Percentiles rank a stretch among this genome's conserved stretches.
Evolutionary conservation across 768 basidiomycete genomes (phyloP).

Genomic region (Rhodotorula kratochvilovae): DNA sequence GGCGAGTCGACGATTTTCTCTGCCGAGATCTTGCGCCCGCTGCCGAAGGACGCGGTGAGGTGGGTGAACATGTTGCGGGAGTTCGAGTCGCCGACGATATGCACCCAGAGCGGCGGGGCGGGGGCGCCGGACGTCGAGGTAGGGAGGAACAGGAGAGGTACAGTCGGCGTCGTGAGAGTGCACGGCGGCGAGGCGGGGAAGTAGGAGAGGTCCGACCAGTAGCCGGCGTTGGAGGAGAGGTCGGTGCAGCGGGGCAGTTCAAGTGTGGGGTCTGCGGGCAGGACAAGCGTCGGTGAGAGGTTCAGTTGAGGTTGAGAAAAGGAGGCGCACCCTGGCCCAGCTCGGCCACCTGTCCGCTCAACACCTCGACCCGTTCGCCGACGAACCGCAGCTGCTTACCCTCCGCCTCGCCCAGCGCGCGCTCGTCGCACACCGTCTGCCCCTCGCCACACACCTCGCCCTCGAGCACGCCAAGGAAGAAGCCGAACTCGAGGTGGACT

Average conservation of each 20-base stretch:
- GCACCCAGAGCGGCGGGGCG: conserved; percentile 23
- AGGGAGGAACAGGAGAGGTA: conserved; percentile 1
- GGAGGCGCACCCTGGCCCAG: conserved; percentile 6
- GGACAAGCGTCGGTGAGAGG: no score
- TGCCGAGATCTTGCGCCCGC: conserved; percentile 11
- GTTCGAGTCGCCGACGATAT: conserved; percentile 38
- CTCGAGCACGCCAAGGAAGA: neutral
- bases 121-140: neutral
- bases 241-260: conserved; percentile 10
- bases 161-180: conserved; percentile 15
- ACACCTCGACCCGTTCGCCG: conserved; percentile 5
- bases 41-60: conserved; percentile 17
- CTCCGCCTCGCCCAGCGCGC: neutral
- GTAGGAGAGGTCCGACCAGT: conserved; percentile 18
- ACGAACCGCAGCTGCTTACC: conserved; percentile 13
- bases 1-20: conserved; percentile 9
- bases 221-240: conserved; percentile 23
- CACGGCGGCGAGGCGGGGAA: conserved; percentile 9
- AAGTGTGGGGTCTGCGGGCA: neutral
- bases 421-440: neutral
- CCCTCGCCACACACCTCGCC: conserved; percentile 13
- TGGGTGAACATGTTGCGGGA: conserved; percentile 29
- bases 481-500: conserved; percentile 30
- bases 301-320: no score
- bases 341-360: neutral